Conservation (phyloP, 2,329 filamentous ascomycete genomes). For the Cytospora leucostoma region DNA sequence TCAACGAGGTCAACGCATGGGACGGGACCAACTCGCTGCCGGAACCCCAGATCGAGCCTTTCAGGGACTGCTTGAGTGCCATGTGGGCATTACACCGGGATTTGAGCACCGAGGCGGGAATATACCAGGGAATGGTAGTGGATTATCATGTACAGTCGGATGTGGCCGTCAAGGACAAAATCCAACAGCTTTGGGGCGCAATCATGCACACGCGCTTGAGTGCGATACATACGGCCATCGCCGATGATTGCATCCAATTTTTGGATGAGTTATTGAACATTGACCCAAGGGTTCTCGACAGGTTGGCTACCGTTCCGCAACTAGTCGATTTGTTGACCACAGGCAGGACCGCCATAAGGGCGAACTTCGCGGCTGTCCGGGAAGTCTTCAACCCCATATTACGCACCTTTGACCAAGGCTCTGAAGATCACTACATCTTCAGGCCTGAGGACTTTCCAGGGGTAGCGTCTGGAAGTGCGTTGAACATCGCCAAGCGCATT, state of each 20-base stretch:
- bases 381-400: constrained; percentile 4
- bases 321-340: constrained; percentile 1
- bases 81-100: neutral
- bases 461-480: neutral
- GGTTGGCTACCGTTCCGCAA: neutral
- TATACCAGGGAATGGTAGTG: neutral
- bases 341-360: neutral
- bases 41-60: neutral
- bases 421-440: neutral
- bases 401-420: neutral
- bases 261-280: neutral
- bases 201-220: neutral
- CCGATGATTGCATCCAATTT: constrained; percentile 2
- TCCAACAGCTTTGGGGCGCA: neutral
- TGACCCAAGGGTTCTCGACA: neutral
- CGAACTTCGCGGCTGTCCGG: constrained; percentile 1
- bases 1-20: neutral
- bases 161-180: neutral
- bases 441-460: neutral
- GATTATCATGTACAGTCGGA: constrained; percentile 3
- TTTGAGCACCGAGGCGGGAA: neutral
- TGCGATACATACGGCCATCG: neutral
- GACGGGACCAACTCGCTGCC: neutral
- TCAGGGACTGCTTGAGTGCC: neutral
- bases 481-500: constrained; percentile 7